Conservation (phyloP, 2,329 filamentous ascomycete species). For the Magnaporthiopsis rhizophila region DNA sequence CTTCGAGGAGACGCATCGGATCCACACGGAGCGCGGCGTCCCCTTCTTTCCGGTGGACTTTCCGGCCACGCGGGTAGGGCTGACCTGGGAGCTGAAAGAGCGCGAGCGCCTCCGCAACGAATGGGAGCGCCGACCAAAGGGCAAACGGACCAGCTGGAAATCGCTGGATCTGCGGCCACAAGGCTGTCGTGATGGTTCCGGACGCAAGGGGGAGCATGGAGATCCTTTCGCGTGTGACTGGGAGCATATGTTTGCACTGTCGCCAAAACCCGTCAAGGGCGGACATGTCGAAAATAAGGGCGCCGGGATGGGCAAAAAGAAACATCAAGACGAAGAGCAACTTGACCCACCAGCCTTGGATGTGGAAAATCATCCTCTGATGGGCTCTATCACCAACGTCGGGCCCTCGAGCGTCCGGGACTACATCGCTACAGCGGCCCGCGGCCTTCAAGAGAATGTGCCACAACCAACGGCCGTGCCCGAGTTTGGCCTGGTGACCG, state of each 20-base stretch:
- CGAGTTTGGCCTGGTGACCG: conserved; percentile 38
- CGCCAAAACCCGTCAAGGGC: conserved; percentile 7
- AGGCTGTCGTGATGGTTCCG: not conserved
- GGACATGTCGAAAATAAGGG: not conserved
- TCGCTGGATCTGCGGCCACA: conserved; percentile 55
- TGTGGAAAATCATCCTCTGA: not conserved
- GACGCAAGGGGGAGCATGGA: conserved; percentile 75
- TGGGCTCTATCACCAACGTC: not conserved
- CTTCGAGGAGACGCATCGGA: conserved; percentile 68
- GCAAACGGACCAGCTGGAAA: conserved; percentile 70
- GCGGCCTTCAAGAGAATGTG: not conserved
- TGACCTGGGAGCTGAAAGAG: conserved; percentile 61
- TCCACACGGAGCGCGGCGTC: conserved; percentile 68
- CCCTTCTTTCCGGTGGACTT: conserved; percentile 86
- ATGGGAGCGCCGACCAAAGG: conserved; percentile 74
- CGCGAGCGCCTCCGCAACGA: conserved; percentile 23
- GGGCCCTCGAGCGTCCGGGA: not conserved
- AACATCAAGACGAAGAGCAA: conserved; percentile 9
- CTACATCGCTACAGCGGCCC: not conserved
- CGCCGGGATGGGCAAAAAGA: not conserved
- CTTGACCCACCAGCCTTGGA: not conserved
- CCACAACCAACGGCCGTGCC: not conserved
- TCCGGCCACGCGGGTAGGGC: conserved; percentile 70
- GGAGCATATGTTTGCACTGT: conserved; percentile 52
- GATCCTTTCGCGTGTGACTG: conserved; percentile 79